Conservation (phyloP, 2,329 filamentous ascomycete species). For the Rachicladosporium sp. region DNA sequence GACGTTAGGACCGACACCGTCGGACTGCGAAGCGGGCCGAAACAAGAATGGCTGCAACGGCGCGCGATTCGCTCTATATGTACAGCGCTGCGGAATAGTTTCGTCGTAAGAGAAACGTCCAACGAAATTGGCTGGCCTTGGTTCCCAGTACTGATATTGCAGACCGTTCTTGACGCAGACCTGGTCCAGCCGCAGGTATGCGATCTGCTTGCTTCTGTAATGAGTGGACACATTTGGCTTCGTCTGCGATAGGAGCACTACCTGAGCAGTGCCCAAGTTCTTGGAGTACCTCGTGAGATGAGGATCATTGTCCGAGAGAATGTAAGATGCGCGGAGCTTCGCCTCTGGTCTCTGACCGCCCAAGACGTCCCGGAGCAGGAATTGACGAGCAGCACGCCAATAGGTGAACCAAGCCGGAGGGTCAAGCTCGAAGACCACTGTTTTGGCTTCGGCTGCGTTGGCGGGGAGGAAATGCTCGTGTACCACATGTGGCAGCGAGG, state of each 20-base stretch:
- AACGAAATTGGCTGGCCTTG: no score
- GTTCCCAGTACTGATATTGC: constrained; percentile 39
- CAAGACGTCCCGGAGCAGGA: constrained; percentile 9
- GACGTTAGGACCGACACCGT: constrained; percentile 10
- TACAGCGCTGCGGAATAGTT: constrained; percentile 17
- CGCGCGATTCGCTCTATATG: constrained; percentile 28
- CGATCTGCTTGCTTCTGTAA: constrained; percentile 31
- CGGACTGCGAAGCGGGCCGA: not conserved
- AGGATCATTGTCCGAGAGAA: constrained; percentile 10
- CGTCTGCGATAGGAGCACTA: constrained; percentile 33
- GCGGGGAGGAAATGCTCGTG: constrained; percentile 40
- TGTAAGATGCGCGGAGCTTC: not conserved
- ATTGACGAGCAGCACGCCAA: constrained; percentile 36
- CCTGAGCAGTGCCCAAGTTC: no score
- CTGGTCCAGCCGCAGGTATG: constrained; percentile 24
- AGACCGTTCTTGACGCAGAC: constrained; percentile 38
- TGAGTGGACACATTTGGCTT: constrained; percentile 40
- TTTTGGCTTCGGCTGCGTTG: constrained; percentile 23
- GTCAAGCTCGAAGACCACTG: constrained; percentile 40
- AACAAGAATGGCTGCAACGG: constrained; percentile 22
- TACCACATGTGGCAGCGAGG: no score
- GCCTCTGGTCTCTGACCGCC: no score
- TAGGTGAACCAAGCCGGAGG: constrained; percentile 32
- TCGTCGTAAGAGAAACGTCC: constrained; percentile 2
- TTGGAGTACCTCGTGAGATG: no score